These are phyloP conservation scores for Picea sitchensis DNA, from an alignment of 75 land plant species.

Conservation along the genomic window DNA sequence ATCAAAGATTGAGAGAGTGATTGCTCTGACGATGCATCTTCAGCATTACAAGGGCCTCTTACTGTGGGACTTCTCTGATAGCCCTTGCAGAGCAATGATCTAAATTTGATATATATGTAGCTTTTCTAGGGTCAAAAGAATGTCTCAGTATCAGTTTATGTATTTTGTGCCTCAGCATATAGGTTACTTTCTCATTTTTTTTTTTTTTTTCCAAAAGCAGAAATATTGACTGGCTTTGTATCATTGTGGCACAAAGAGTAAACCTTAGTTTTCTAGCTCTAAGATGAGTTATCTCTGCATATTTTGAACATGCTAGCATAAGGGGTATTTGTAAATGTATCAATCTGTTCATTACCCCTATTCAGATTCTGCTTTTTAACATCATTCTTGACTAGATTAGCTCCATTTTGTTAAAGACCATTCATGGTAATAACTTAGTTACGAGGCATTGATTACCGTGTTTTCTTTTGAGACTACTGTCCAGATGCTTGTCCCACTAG, in stretches of 20 bases:
- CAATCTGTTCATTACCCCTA: neutral
- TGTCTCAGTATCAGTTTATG: neutral
- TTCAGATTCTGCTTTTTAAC: neutral
- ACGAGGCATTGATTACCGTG: neutral
- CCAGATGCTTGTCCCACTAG: neutral
- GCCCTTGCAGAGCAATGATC: neutral
- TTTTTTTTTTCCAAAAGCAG: constrained; percentile 1
- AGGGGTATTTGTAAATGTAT: neutral
- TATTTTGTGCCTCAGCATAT: neutral
- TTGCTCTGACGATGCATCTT: neutral
- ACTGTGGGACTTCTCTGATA: neutral
- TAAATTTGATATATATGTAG: neutral
- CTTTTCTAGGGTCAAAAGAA: neutral
- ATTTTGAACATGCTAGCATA: neutral
- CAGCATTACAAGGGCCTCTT: neutral
- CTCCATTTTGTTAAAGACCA: neutral
- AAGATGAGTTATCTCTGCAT: neutral
- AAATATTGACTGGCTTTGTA: neutral
- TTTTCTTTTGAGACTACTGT: neutral
- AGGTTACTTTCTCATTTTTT: neutral
- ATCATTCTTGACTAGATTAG: neutral
- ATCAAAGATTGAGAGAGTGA: neutral
- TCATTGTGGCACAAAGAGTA: neutral
- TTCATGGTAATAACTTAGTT: neutral
- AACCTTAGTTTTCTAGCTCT: neutral